A percentile compares a stretch with the other conserved stretches of the same genome.
phyloP scores from a whole-genome alignment of 2,329 filamentous ascomycete genomes.

The Leptographium radiaticola region DNA sequence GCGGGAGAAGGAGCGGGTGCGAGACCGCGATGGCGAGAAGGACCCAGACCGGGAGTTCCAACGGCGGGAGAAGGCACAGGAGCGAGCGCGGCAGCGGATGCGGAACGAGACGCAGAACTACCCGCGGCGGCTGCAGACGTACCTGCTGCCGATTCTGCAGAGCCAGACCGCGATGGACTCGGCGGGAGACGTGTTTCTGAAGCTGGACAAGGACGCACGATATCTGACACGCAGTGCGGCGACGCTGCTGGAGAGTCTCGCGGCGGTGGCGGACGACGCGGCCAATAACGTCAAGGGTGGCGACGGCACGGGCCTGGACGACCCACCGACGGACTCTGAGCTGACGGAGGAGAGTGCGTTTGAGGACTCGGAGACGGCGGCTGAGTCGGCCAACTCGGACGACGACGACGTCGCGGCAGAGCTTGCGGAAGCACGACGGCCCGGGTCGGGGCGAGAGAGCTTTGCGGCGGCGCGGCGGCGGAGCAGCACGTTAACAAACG shows the following conservation, averaged over 20 bases:
- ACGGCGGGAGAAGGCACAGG: neutral
- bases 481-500: neutral
- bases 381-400: conserved; percentile 5
- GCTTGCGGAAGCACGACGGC: neutral
- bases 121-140: conserved; percentile 8
- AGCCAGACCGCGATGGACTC: conserved; percentile 10
- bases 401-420: conserved; percentile 1
- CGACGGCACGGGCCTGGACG: conserved; percentile 5
- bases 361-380: conserved; percentile 8
- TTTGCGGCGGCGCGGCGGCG: neutral
- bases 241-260: conserved; percentile 9
- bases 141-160: conserved; percentile 9
- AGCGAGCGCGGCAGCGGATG: conserved; percentile 6
- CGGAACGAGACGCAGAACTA: conserved; percentile 4
- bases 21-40: conserved; percentile 9
- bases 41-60: neutral
- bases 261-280: conserved; percentile 6
- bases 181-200: conserved; percentile 9
- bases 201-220: conserved; percentile 10
- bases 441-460: neutral
- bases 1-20: conserved; percentile 1
- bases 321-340: conserved; percentile 4
- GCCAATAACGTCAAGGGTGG: conserved; percentile 1
- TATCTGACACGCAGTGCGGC: conserved; percentile 9
- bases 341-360: conserved; percentile 5